These are phyloP conservation scores for Aspergillus quadricinctus DNA, from an alignment of 2,329 filamentous ascomycete species.

Conservation along the genomic window DNA sequence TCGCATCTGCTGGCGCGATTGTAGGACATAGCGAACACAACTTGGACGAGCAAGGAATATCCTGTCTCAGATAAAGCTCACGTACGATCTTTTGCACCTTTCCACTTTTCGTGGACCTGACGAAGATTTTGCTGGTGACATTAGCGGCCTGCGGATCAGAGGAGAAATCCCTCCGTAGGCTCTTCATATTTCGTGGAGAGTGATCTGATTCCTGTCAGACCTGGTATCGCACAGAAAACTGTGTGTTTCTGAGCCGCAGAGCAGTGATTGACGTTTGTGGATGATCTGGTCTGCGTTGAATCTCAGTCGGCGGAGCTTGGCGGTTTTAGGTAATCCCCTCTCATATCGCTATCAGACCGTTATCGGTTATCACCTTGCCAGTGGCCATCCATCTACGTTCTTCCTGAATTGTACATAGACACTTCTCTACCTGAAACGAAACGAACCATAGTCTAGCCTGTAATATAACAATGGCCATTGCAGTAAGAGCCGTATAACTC, in stretches of 20 bases:
- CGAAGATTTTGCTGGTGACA: conserved; percentile 92
- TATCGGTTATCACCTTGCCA: not conserved
- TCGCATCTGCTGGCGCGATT: conserved; percentile 72
- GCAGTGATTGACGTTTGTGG: conserved; percentile 12
- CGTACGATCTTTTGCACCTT: conserved; percentile 99
- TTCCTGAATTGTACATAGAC: not conserved
- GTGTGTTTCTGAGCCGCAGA: conserved; percentile 18
- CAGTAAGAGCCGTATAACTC: conserved; percentile 15
- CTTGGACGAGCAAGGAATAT: conserved; percentile 94
- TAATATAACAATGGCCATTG: conserved; percentile 23
- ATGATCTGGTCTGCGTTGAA: conserved; percentile 12
- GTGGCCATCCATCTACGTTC: not conserved
- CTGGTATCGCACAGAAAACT: conserved; percentile 1
- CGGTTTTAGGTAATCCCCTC: conserved; percentile 21
- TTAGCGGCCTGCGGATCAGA: conserved; percentile 60
- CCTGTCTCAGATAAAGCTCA: conserved; percentile 90
- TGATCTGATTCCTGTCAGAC: conserved; percentile 9
- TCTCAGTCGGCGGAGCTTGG: conserved; percentile 6
- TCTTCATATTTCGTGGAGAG: conserved; percentile 49
- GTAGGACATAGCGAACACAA: conserved; percentile 74
- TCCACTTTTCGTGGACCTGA: conserved; percentile 88
- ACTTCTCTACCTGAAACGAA: not conserved
- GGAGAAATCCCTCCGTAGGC: conserved; percentile 54
- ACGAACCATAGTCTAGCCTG: not conserved
- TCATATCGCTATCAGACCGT: conserved; percentile 1